Evolutionary conservation across 2,329 filamentous ascomycete species (phyloP).

Genomic region (Epichloe scottii): DNA sequence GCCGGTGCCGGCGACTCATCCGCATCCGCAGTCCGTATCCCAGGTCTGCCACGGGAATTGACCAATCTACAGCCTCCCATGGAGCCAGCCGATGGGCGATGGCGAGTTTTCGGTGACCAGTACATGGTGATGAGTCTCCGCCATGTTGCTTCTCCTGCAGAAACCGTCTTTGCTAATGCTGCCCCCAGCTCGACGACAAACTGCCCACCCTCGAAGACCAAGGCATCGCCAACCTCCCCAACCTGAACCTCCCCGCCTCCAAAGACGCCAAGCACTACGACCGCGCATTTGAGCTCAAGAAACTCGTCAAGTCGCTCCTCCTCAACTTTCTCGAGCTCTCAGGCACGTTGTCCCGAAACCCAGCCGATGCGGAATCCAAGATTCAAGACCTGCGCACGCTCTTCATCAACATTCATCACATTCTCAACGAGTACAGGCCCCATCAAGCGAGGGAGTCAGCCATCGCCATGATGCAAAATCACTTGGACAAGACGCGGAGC

Average conservation of each 20-base stretch:
- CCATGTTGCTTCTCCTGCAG: neutral
- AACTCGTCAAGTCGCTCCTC: slow-evolving; percentile 71
- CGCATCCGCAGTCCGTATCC: slow-evolving; percentile 20
- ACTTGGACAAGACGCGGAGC: slow-evolving; percentile 56
- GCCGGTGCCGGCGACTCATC: slow-evolving; percentile 16
- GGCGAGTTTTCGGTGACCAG: slow-evolving; percentile 59
- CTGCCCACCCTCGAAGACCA: slow-evolving; percentile 57
- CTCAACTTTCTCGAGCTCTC: slow-evolving; percentile 81
- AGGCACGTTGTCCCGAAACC: slow-evolving; percentile 30
- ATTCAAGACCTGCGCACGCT: slow-evolving; percentile 67
- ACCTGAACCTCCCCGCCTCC: slow-evolving; percentile 26
- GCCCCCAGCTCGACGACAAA: slow-evolving; percentile 38
- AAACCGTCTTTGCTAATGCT: neutral
- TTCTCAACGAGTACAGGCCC: slow-evolving; percentile 87
- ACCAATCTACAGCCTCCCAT: slow-evolving; percentile 69
- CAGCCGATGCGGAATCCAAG: slow-evolving; percentile 50
- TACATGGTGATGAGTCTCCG: slow-evolving; percentile 38
- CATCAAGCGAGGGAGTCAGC: slow-evolving; percentile 85
- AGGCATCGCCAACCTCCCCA: slow-evolving; percentile 53
- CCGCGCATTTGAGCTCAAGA: slow-evolving; percentile 56
- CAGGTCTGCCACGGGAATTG: slow-evolving; percentile 55
- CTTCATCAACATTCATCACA: slow-evolving; percentile 82
- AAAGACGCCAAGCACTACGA: slow-evolving; percentile 45
- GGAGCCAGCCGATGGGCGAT: slow-evolving; percentile 57
- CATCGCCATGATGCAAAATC: slow-evolving; percentile 78